Base-by-base conservation (phyloP, 345 rosid species). In the Psidium guajava region DNA sequence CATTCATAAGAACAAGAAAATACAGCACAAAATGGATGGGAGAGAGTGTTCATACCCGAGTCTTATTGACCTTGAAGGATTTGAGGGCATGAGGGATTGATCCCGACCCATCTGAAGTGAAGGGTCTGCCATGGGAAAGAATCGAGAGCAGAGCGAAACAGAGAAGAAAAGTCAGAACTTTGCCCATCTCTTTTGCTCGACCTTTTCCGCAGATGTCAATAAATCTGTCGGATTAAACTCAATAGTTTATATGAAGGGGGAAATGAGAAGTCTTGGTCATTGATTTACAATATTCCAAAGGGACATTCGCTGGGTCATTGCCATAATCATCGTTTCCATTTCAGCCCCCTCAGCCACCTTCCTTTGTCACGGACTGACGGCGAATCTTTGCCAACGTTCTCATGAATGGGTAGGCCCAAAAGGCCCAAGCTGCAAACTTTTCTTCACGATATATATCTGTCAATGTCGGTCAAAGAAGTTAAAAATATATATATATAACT, bases 51-150 rank as follows among this genome's bases (percentile, higher is more conserved):
- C 69, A 15, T 90, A 91, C 93, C 92, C 87, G 89, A 47, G 86
- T 83, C 50, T 82, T 75, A 86, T 89, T 91, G 84, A 86, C 88
- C 55, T 86, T 69, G 86, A 91, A 91, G 6, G 91, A 86, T 82
- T 85, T 81, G 83, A 82, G 25, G 44, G 49, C 85, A 83, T 64
- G 83, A 74, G 91, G 87, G 1, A 50, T 82, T 74, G 92, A 89
- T 75, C 83, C 84, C 77, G 91, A 91, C 61, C 82, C 82, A 42
- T 88, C 54, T 51, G 90, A 82, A 84, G 58, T 51, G 87, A 88
- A 80, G 11, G 85, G 86, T 87, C 90, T 87, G 3, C 91, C 87
- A 21, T 53, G 86, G 6, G 90, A 85, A 58, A 85, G 69, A 6
- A 88, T n/a, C 54, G 85, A 57, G 83, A 83, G 83, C 44, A 83